Evolutionary conservation across 495 filamentous ascomycete genomes (phyloP).

Genomic region (Tuber indicum): DNA sequence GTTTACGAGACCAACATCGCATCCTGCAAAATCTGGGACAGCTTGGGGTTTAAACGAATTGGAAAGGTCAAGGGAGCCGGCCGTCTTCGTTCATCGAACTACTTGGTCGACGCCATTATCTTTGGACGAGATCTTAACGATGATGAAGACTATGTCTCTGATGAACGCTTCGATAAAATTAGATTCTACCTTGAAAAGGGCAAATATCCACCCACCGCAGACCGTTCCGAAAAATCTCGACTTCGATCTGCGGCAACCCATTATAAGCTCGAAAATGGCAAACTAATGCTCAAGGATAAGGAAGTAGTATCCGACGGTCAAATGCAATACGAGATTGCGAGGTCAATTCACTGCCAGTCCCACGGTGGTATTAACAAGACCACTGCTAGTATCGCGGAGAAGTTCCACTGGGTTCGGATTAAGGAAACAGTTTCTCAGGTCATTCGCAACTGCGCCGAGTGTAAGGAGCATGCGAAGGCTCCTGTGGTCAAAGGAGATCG

Average conservation of each 20-base stretch:
- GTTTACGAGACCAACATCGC: constrained; percentile 97
- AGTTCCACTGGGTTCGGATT: constrained; percentile 97
- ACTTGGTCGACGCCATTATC: constrained; percentile 89
- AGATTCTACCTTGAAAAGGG: constrained; percentile 91
- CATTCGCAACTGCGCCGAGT: constrained; percentile 84
- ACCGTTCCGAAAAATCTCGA: constrained; percentile 91
- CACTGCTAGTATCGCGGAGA: constrained; percentile 85
- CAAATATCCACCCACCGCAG: constrained; percentile 87
- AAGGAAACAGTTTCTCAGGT: constrained; percentile 94
- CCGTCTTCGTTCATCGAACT: constrained; percentile 68
- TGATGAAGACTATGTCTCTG: constrained; percentile 81
- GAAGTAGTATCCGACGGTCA: constrained; percentile 90
- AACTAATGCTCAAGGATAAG: constrained; percentile 93
- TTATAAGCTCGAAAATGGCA: constrained; percentile 76
- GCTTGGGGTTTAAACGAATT: constrained; percentile 94
- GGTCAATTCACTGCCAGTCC: constrained; percentile 58
- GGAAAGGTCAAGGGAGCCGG: constrained; percentile 84
- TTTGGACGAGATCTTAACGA: constrained; percentile 78
- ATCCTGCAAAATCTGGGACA: constrained; percentile 93
- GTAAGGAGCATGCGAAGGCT: constrained; percentile 69
- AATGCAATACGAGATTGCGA: constrained; percentile 84
- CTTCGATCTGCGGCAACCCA: constrained; percentile 89
- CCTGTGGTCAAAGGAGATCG: constrained; percentile 44
- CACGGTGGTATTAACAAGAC: constrained; percentile 98
- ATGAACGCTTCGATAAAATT: constrained; percentile 98